Evolutionary conservation across 1,139 yeast species (phyloP), one percentile per base, ranked within the genome.

Genomic region (Kodamaea plutei): DNA sequence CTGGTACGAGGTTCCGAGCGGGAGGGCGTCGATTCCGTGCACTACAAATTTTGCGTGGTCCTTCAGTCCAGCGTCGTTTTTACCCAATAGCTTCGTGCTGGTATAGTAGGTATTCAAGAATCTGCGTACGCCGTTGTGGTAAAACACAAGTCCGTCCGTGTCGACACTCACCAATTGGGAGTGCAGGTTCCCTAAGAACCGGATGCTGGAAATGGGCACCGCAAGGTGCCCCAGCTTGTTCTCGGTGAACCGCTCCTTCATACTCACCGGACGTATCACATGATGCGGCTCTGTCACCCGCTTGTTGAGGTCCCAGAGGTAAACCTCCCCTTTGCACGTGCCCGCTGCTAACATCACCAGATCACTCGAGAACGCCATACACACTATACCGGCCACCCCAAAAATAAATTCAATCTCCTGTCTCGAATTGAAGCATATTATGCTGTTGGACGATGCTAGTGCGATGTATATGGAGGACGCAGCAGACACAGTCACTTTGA

Each of bases 381-480:
- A n/a, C 4, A 74, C 57, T 33, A 58, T 58, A 0, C 80, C 79
- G 4, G 60, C 47, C 8, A 47, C 41, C 22, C 64, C 67, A 26
- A 78, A 47, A 1, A 65, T 58, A 34, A 55, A 58, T 18, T 62
- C 58, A 9, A 77, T 52, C 22, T 53, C 58, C 52, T 84, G 94
- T 29, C 68, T 69, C 43, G 79, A 82, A 46, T 77, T 81, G 51
- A 81, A 84, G 2, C 79, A 61, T 11, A 82, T 52, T 0, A 83
- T 63, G 27, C 52, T 58, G 1, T 64, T 64, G 1, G 67, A 47
- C 0, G 93, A 84, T 2, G 87, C 93, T 8, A 84, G 47, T 0
- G 74, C 75, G 2, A 85, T 63, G 32, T 63, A 63, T 6, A 59
- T 35, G 3, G 76, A 63, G 2, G 77, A 68, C 0, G 79, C 66